Evolutionary conservation across 805 yeast species (phyloP).

Genomic region (Pichia scutulata): DNA sequence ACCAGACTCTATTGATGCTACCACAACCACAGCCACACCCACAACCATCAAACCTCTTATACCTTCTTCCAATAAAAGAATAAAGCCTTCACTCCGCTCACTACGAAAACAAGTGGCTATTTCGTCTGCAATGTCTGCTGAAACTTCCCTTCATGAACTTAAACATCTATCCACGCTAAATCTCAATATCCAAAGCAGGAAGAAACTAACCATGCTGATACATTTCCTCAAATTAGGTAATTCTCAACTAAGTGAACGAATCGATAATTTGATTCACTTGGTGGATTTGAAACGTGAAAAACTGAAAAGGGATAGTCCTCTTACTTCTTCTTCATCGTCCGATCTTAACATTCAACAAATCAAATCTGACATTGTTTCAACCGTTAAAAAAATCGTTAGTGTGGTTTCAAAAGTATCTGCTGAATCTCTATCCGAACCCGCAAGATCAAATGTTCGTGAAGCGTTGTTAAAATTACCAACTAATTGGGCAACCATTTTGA

Average conservation of each 20-base stretch:
- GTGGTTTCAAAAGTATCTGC: slow-evolving; percentile 83
- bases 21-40: too few relatives aligned
- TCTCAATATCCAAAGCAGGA: slow-evolving; percentile 55
- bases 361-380: slow-evolving; percentile 76
- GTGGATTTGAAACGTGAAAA: slow-evolving; percentile 22
- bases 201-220: slow-evolving; percentile 68
- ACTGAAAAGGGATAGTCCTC: background rate
- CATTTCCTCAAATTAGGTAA: slow-evolving; percentile 78
- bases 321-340: slow-evolving; percentile 1
- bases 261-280: slow-evolving; percentile 39
- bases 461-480: slow-evolving; percentile 69
- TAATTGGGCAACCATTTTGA: slow-evolving; percentile 46
- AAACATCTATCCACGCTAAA: slow-evolving; percentile 29
- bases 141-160: slow-evolving; percentile 26
- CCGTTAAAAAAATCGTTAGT: slow-evolving; percentile 81
- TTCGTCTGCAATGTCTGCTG: slow-evolving; percentile 26
- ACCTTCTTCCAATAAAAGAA: slow-evolving; percentile 5
- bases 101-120: slow-evolving; percentile 20
- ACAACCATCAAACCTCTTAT: too few relatives aligned
- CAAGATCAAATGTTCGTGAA: slow-evolving; percentile 72
- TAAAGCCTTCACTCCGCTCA: slow-evolving; percentile 12
- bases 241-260: slow-evolving; percentile 61
- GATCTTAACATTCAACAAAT: slow-evolving; percentile 36
- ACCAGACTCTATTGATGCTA: too few relatives aligned
- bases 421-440: slow-evolving; percentile 65